phyloP scores from a whole-genome alignment of 495 filamentous ascomycete genomes.

The Neurospora sublineolata region DNA sequence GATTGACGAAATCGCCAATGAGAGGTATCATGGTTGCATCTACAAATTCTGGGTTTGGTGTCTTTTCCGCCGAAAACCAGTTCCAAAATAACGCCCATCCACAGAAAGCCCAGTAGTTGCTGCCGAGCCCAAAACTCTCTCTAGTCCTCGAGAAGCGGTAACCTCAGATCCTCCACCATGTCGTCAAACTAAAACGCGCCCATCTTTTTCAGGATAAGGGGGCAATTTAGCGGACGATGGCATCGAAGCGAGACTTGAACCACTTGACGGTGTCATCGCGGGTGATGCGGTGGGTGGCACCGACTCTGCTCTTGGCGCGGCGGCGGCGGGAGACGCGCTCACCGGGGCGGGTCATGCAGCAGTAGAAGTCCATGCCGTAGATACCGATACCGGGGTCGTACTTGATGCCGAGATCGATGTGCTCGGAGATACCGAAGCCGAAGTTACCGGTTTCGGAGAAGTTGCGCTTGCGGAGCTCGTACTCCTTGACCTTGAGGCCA shows the following conservation, averaged over 20 bases:
- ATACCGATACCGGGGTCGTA: constrained; percentile 99
- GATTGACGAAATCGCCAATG: constrained; percentile 24
- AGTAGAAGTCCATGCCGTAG: constrained; percentile 99
- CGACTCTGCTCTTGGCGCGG: constrained; percentile 75
- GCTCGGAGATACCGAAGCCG: constrained; percentile 98
- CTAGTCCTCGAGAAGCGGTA: constrained; percentile 11
- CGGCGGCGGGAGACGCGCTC: constrained; percentile 93
- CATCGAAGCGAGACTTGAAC: constrained; percentile 99
- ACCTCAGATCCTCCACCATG: constrained; percentile 16
- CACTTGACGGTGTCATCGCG: constrained; percentile 90
- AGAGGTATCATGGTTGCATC: constrained; percentile 11
- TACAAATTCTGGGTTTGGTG: constrained; percentile 9
- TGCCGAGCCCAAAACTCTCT: constrained; percentile 7
- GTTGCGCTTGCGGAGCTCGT: constrained; percentile 97
- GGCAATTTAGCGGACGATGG: constrained; percentile 73
- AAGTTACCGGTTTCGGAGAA: constrained; percentile 99
- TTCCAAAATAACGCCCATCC: constrained; percentile 15
- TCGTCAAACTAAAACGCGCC: constrained; percentile 12
- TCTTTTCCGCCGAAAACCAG: background rate
- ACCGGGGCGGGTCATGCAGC: constrained; percentile 98
- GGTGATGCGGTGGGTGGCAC: constrained; percentile 83
- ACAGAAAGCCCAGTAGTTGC: background rate
- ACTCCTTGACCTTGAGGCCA: constrained; percentile 99
- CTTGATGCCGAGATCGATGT: constrained; percentile 99
- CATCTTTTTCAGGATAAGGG: constrained; percentile 17